These are phyloP conservation scores for Dalbergia oliveri DNA, from an alignment of 306 rosid genomes.

Conservation along the genomic window DNA sequence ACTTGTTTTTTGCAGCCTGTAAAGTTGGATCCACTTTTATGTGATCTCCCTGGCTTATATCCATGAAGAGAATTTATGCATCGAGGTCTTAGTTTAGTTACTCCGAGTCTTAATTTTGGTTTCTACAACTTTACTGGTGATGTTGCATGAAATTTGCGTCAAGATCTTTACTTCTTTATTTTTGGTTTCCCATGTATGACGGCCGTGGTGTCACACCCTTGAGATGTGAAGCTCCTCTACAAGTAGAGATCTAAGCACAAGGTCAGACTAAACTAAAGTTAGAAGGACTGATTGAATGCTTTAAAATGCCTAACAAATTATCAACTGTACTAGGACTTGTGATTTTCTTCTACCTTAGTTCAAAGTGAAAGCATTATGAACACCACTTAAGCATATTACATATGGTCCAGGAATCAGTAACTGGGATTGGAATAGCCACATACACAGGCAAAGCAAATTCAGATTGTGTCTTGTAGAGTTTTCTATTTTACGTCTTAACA, in stretches of 20 bases:
- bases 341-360: no score
- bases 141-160: not conserved
- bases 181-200: no score
- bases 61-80: not conserved
- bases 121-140: not conserved
- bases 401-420: not conserved
- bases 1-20: constrained; percentile 37
- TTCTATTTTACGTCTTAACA: constrained; percentile 25
- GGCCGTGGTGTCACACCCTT: no score
- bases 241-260: no score
- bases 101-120: not conserved
- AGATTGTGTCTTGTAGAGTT: not conserved
- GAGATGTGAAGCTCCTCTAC: no score
- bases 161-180: no score
- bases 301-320: no score
- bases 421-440: not conserved
- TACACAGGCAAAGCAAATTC: constrained; percentile 14
- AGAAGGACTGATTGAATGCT: no score
- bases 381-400: not conserved
- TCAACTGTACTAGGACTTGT: no score
- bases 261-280: no score
- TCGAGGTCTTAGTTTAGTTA: not conserved
- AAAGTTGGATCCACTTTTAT: constrained; percentile 28
- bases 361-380: not conserved
- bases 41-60: constrained; percentile 3